Conservation (phyloP, 2,329 filamentous ascomycete genomes). For the Aureobasidium sp. region DNA sequence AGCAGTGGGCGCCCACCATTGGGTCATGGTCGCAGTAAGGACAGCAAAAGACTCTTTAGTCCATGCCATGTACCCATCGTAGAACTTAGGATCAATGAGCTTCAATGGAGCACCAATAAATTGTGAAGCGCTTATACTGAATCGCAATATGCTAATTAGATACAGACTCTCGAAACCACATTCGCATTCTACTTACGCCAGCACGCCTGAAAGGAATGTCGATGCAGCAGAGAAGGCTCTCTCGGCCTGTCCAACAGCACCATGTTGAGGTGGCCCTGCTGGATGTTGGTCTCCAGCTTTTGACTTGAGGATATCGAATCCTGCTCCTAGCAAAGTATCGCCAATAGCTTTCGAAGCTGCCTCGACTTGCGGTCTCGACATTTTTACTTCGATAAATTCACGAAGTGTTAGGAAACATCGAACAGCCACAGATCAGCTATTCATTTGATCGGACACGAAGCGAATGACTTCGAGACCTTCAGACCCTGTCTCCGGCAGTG, state of each 20-base stretch:
- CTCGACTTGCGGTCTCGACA: conserved; percentile 11
- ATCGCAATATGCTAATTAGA: neutral
- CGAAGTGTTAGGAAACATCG: neutral
- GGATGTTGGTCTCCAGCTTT: conserved; percentile 31
- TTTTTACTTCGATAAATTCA: neutral
- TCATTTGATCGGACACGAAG: neutral
- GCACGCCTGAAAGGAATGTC: conserved; percentile 43
- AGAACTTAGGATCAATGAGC: conserved; percentile 66
- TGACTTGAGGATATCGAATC: conserved; percentile 26
- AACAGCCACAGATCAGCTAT: conserved; percentile 12
- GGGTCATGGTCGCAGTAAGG: conserved; percentile 69
- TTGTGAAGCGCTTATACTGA: conserved; percentile 57
- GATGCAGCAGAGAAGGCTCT: conserved; percentile 44
- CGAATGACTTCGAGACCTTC: neutral
- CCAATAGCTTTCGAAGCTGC: neutral
- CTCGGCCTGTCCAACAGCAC: conserved; percentile 42
- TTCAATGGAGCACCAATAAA: conserved; percentile 71
- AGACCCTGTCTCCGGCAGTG: conserved; percentile 1
- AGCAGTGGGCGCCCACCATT: conserved; percentile 75
- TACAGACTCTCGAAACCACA: neutral
- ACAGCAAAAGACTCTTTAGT: conserved; percentile 81
- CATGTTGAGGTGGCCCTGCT: conserved; percentile 39
- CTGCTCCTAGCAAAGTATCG: conserved; percentile 26
- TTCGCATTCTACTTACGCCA: conserved; percentile 32
- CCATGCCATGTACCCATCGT: conserved; percentile 79